Base-by-base conservation (phyloP, 768 basidiomycete genomes). In the Crucibulum laeve region DNA sequence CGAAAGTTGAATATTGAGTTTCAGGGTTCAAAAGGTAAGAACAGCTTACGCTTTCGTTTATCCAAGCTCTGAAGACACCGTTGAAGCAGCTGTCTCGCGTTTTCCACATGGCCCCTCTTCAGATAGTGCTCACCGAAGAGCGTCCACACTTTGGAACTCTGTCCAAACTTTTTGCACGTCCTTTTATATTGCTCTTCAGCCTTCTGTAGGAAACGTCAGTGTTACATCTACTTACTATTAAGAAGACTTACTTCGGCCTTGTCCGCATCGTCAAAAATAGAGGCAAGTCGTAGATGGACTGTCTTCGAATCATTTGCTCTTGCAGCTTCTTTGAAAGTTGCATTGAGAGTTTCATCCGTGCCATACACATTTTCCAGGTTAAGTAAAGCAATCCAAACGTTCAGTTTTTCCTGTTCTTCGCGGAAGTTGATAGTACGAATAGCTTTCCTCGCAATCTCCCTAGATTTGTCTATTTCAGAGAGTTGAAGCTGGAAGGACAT, bases 401-500 rank as follows among this genome's bases (percentile, higher is more conserved):
- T 99, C 49, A 97, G 64, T 60, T 87, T 91, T 64, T 99, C 96
- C 51, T 83, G 83, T 63, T 99, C 96, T 64, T 99, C 96, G 33
- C 95, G 80, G 71, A 95, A 97, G 58, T 76, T 87, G 66, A 99
- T 98, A 8, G 84, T 85, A 48, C 79, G 72, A 35, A 97, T 71
- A 4, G 93, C 95, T 18, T 90, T 81, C 42, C 80, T 77, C 37
- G 83, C 94, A 40, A 93, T 83, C 59, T 87, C 84, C 34, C 92
- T 79, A 11, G 95, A 96, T 63, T 94, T 96, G 55, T 93, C 94
- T 43, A 96, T 71, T 65, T 99, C 95, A 23, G 94, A 91, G n/a
- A 99, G 77, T 52, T 92, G 92, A 8, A 98, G 72, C 55, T 94
- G 91, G 79, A 97, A 95, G 6, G 96, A 95, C 92, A 99, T 98